Conservation (phyloP, 2,329 filamentous ascomycete genomes). For the Plectosphaerella cucumerina region DNA sequence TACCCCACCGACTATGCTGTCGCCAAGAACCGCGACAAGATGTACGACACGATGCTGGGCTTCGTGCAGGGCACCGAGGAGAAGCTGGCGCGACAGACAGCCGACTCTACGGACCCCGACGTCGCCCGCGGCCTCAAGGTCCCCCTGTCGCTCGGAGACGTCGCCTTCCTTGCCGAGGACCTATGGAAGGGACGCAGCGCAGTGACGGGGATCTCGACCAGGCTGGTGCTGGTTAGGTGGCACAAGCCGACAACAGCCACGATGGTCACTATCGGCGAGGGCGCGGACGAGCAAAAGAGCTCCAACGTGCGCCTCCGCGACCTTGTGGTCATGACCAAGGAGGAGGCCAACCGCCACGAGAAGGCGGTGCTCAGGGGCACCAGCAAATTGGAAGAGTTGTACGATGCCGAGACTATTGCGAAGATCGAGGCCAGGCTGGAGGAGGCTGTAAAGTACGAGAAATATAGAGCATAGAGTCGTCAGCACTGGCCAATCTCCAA, state of each 20-base stretch:
- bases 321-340: conserved; percentile 88
- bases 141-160: conserved; percentile 73
- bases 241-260: conserved; percentile 57
- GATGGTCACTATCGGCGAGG: conserved; percentile 55
- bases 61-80: conserved; percentile 68
- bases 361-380: conserved; percentile 70
- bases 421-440: conserved; percentile 62
- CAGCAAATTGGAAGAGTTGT: conserved; percentile 67
- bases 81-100: conserved; percentile 34
- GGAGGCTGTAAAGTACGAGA: conserved; percentile 62
- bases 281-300: conserved; percentile 70
- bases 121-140: conserved; percentile 70
- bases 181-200: conserved; percentile 79
- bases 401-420: conserved; percentile 62
- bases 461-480: conserved; percentile 34
- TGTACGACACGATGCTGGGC: conserved; percentile 81
- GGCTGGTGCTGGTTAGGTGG: conserved; percentile 81
- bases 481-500: too few species aligned
- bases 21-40: conserved; percentile 79
- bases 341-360: conserved; percentile 78
- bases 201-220: conserved; percentile 75
- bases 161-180: conserved; percentile 87
- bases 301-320: conserved; percentile 66
- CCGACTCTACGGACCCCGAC: conserved; percentile 24
- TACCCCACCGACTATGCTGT: conserved; percentile 85